These are phyloP conservation scores for Helenozyma baotianmanensis DNA, from an alignment of 805 yeast genomes.

Conservation along the genomic window DNA sequence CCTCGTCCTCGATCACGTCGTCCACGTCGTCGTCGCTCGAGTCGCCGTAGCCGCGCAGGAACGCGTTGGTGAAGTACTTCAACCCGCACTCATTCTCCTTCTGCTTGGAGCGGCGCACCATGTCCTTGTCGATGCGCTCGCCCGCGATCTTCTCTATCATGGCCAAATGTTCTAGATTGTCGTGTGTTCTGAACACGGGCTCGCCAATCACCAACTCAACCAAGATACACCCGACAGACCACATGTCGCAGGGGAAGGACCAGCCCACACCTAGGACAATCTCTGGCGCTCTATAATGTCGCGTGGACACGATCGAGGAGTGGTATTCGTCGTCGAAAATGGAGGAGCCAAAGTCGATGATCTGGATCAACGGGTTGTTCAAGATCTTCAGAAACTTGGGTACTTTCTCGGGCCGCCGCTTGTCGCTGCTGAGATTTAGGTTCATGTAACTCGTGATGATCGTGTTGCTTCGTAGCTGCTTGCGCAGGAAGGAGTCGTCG, in stretches of 20 bases:
- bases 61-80: slow-evolving; percentile 31
- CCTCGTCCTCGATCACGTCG: slow-evolving; percentile 16
- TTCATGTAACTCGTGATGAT: slow-evolving; percentile 30
- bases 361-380: slow-evolving; percentile 74
- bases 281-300: slow-evolving; percentile 97
- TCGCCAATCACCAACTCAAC: slow-evolving; percentile 92
- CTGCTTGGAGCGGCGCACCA: slow-evolving; percentile 32
- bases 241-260: slow-evolving; percentile 94
- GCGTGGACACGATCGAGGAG: slow-evolving; percentile 83
- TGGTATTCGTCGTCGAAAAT: slow-evolving; percentile 93
- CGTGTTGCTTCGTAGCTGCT: slow-evolving; percentile 30
- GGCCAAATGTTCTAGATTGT: slow-evolving; percentile 88
- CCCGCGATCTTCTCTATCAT: slow-evolving; percentile 85
- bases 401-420: slow-evolving; percentile 15
- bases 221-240: slow-evolving; percentile 94
- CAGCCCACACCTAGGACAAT: slow-evolving; percentile 92
- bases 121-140: slow-evolving; percentile 41
- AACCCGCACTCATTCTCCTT: slow-evolving; percentile 39
- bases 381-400: slow-evolving; percentile 47
- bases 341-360: slow-evolving; percentile 97
- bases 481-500: slow-evolving; percentile 43
- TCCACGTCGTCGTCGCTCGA: slow-evolving; percentile 11
- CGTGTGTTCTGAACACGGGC: slow-evolving; percentile 92
- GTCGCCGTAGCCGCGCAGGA: slow-evolving; percentile 4
- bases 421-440: slow-evolving; percentile 11